A percentile compares a stretch with the other conserved stretches of the same genome.
Conservation (phyloP, 2,329 filamentous ascomycete genomes). For the Trichophyton equinum region DNA sequence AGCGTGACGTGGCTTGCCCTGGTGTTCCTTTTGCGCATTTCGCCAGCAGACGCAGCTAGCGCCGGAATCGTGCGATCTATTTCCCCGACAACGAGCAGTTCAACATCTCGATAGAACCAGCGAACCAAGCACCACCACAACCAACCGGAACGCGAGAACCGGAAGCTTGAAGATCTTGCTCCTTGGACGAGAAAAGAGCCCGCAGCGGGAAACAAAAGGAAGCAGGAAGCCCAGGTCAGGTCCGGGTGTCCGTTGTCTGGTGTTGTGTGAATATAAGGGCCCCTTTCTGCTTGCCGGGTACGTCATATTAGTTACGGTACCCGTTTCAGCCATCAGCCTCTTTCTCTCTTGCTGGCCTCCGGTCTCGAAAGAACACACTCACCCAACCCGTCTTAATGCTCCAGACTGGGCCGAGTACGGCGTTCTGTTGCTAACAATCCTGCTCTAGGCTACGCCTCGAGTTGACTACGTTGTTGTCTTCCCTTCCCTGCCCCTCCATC, state of each 20-base stretch:
- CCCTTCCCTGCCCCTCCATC: not conserved
- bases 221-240: not conserved
- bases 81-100: conserved; percentile 1
- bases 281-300: not conserved
- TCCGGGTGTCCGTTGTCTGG: not conserved
- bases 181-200: not conserved
- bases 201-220: not conserved
- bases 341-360: not conserved
- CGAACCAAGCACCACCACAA: not conserved
- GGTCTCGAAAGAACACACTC: not conserved
- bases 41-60: not conserved
- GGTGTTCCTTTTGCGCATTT: not conserved
- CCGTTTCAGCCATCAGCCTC: not conserved
- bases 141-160: not conserved
- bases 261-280: not conserved
- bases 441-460: not conserved
- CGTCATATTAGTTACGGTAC: not conserved
- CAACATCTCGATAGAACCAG: not conserved
- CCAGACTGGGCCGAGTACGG: not conserved
- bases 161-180: not conserved
- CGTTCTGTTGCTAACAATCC: not conserved
- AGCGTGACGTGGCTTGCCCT: not conserved
- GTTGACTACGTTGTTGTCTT: not conserved
- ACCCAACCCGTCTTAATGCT: not conserved
- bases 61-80: conserved; percentile 3